Base-by-base conservation (phyloP, 169 alveolate genomes). In the Nephromyces sp. region DNA sequence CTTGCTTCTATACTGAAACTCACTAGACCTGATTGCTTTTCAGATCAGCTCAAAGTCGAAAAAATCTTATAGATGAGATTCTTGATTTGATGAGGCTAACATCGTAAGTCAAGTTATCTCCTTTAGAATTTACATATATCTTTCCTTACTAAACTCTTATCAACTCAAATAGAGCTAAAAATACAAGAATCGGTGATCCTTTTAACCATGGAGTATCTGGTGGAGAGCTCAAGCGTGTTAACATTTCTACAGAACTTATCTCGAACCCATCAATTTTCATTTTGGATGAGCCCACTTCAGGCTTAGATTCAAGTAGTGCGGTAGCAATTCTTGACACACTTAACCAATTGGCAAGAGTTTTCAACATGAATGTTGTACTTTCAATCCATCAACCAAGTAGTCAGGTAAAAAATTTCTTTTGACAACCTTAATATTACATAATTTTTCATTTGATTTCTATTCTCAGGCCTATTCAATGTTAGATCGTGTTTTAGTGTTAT, bases 191-290 rank as follows among this genome's bases (percentile, higher is more conserved):
- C 27, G 66, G 2, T 53, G 66, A 2, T 29, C 5, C 2, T 53
- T 15, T 15, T 15, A 5, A 53, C 34, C 66, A 5, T 25, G n/a
- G 27, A 15, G 57, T 43, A n/a, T 15, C n/a, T 43, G 57, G 27
- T 25, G 66, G 66, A n/a, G 57, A n/a, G n/a, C 57, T 43, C 15
- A 15, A 15, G 15, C 15, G 57, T 43, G 57, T 43, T 43, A 15
- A 15, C 57, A 15, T 43, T 43, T 15, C 57, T 43, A 15, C 15
- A 15, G n/a, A 15, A 15, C 15, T 43, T 15, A 43, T 88, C 62
- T 81, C 78, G 32, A 85, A 85, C 70, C 94, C 95, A 22, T 84
- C 89, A 21, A 70, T 90, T 25, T 72, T 88, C 28, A 76, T 90
- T 67, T 81, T 90, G 76, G 66, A 53, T 32, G 66, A 53, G 66